Evolutionary conservation across 352 stramenopile species (phyloP).

Genomic region (Globisporangium cylindrosporum): DNA sequence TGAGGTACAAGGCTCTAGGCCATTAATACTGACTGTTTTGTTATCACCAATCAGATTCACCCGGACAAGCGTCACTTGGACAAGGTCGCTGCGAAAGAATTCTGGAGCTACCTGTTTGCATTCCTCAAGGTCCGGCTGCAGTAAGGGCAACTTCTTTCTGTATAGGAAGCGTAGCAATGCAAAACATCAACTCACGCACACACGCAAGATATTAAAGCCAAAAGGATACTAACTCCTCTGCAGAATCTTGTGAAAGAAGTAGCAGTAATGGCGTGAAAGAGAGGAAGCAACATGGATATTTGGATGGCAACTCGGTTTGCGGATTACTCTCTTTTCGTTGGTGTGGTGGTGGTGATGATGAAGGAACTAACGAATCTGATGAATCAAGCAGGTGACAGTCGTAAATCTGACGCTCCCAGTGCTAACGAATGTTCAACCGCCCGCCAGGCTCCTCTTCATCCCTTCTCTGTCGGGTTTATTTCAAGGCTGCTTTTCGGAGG

Average conservation of each 20-base stretch:
- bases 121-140: slow-evolving; percentile 83
- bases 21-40: neutral
- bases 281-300: slow-evolving; percentile 1
- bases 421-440: neutral
- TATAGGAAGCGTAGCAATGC: neutral
- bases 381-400: neutral
- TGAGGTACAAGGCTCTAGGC: neutral
- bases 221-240: neutral
- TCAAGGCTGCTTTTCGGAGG: neutral
- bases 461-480: neutral
- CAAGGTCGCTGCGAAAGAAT: slow-evolving; percentile 87
- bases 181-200: too few species aligned
- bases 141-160: slow-evolving; percentile 25
- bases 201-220: neutral
- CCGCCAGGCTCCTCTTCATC: too few species aligned
- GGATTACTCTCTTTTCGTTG: neutral
- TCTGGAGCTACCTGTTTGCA: slow-evolving; percentile 89
- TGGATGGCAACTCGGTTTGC: neutral
- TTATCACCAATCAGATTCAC: slow-evolving; percentile 53
- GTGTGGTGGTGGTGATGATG: neutral
- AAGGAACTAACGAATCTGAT: neutral
- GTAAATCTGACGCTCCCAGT: neutral
- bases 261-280: slow-evolving; percentile 2
- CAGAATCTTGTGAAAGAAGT: neutral
- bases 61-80: slow-evolving; percentile 90